Percentiles rank a stretch among this genome's conserved stretches.
phyloP scores from a whole-genome alignment of 805 yeast genomes.

The Starmerella bacillaris region DNA sequence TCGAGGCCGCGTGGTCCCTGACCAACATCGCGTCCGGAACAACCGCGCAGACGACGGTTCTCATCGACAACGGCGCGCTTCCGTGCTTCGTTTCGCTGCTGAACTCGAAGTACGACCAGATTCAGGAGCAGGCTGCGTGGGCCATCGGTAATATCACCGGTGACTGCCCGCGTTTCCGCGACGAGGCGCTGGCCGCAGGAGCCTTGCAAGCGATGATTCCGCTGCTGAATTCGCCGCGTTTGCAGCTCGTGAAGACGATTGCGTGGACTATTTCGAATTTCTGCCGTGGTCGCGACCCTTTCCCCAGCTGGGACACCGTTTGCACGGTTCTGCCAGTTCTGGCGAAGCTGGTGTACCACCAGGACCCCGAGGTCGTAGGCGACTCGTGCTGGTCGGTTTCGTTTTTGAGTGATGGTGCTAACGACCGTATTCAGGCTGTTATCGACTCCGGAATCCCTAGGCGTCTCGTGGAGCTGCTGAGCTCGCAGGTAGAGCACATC shows the following conservation, averaged over 20 bases:
- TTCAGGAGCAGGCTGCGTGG: conserved; percentile 98
- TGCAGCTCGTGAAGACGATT: conserved; percentile 80
- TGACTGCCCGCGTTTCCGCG: conserved; percentile 80
- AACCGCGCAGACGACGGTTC: conserved; percentile 73
- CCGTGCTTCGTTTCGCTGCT: conserved; percentile 75
- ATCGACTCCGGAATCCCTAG: conserved; percentile 91
- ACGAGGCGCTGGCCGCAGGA: conserved; percentile 62
- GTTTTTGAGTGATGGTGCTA: conserved; percentile 79
- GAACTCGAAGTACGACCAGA: conserved; percentile 68
- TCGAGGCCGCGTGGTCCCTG: conserved; percentile 99
- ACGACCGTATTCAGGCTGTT: conserved; percentile 89
- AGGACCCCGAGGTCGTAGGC: conserved; percentile 81
- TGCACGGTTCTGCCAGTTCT: conserved; percentile 77
- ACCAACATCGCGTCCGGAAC: conserved; percentile 94
- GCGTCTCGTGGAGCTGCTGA: conserved; percentile 76
- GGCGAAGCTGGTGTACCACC: conserved; percentile 74
- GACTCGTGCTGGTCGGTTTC: conserved; percentile 99
- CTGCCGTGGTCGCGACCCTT: conserved; percentile 92
- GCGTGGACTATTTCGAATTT: conserved; percentile 95
- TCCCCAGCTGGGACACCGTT: conserved; percentile 84
- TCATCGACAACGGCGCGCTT: conserved; percentile 85
- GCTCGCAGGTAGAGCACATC: conserved; percentile 65
- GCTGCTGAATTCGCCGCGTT: conserved; percentile 62
- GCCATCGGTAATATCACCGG: conserved; percentile 98
- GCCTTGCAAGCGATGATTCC: conserved; percentile 80